These are phyloP conservation scores for Suillus subaureus DNA, from an alignment of 768 basidiomycete species.

Conservation along the genomic window DNA sequence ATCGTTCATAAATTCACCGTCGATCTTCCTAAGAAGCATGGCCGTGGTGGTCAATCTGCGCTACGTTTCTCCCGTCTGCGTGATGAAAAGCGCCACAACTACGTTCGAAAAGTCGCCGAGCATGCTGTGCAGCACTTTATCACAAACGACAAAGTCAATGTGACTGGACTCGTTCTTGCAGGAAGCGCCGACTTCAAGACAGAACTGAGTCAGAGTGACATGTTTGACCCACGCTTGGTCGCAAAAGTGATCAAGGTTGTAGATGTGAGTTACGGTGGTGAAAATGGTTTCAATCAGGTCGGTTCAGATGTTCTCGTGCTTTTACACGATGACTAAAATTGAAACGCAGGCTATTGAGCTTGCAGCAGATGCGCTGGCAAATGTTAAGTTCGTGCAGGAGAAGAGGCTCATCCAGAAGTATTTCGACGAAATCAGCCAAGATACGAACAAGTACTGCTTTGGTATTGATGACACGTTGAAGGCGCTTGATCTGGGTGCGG, in stretches of 20 bases:
- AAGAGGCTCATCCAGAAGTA: conserved; percentile 97
- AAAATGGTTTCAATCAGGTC: conserved; percentile 99
- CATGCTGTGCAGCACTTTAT: conserved; percentile 97
- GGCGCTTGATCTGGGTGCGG: conserved; percentile 92
- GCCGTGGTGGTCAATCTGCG: conserved; percentile 99
- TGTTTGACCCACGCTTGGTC: conserved; percentile 88
- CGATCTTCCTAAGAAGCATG: conserved; percentile 99
- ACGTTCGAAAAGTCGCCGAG: conserved; percentile 98
- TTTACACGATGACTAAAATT: conserved; percentile 10
- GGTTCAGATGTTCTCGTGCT: conserved; percentile 13
- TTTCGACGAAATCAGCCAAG: conserved; percentile 99
- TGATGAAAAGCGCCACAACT: conserved; percentile 99
- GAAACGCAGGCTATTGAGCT: conserved; percentile 85
- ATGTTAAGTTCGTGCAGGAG: conserved; percentile 99
- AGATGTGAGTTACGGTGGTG: conserved; percentile 97
- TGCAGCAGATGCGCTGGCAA: conserved; percentile 91
- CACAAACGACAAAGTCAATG: conserved; percentile 97
- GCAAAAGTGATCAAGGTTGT: conserved; percentile 98
- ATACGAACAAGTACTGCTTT: conserved; percentile 95
- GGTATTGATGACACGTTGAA: conserved; percentile 97
- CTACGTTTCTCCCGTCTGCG: conserved; percentile 99
- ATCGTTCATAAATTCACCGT: conserved; percentile 98
- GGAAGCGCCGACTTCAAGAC: conserved; percentile 99
- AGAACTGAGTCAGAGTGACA: conserved; percentile 92
- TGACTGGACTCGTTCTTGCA: conserved; percentile 92